Base-by-base conservation (phyloP, 306 rosid genomes). In the Hylodesmum podocarpum region DNA sequence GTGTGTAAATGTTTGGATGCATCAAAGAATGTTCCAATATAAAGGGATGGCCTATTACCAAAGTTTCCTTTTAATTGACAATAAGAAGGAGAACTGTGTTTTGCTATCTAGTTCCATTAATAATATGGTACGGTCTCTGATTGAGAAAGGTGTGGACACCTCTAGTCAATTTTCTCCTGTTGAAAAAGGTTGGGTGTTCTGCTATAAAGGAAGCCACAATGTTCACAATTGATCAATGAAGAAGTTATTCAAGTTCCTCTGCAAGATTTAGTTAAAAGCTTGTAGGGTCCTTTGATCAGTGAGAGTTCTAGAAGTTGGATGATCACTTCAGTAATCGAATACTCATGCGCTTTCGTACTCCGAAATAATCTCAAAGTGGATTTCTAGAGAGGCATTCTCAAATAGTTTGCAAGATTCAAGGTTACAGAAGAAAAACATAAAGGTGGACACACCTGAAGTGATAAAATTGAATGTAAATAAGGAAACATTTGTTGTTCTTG, bases 321-420 rank as follows among this genome's bases (percentile, higher is more conserved):
- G 1, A 59, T 67, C 81, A 91, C 93, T 34, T 80, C 91, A 7
- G 93, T 76, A 18, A 81, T 89, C 8, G 90, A 87, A 65, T 84
- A 93, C 85, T 85, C 92, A 89, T 33, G 71, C 91, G 79, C 98
- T 91, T 86, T 97, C 98, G 78, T 89, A 88, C 87, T 84, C 89
- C 78, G 76, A 76, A 81, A 80, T 86, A 82, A 73, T 88, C 80
- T 80, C 80, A 64, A 83, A 70, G 67, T 88, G 96, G 91, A 75
- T 88, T 82, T 81, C 66, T 4, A 87, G 94, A 83, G 75, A 78
- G 75, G 67, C 68, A 54, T 46, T 46, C 74, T 77, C 88, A 31
- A 55, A 64, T 67, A 62, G 79, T 82, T 78, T 84, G 72, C 87
- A 43, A 69, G 64, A 43, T 69, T 72, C 70, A 61, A 82, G 80